Base-by-base conservation (phyloP, 805 yeast genomes). In the Naumovozyma dairenensis region DNA sequence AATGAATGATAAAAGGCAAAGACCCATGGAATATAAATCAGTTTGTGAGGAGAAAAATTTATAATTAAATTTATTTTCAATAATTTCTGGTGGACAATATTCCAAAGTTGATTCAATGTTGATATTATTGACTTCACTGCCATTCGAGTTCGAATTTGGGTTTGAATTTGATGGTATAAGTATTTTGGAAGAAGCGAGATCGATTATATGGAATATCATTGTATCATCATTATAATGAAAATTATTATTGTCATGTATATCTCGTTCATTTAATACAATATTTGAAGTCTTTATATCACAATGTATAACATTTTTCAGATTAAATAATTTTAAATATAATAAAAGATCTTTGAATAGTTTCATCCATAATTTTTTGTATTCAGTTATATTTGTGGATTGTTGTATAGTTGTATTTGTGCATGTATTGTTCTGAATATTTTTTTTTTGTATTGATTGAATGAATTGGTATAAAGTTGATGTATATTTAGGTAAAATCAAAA, bases 211-310 rank as follows among this genome's bases (percentile, higher is more conserved):
- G 24, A 38, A 43, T n/a, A 17, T 27, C 5, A 39, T 25, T 12
- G 13, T n/a, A 13, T 29, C 14, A 5, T 25, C 19, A 14, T 15
- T 28, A 14, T 19, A 4, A 6, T 32, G 22, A 2, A 31, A 20
- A 20, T 36, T 36, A 3, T n/a, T n/a, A n/a, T n/a, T n/a, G n/a
- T n/a, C n/a, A n/a, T n/a, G n/a, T n/a, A n/a, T n/a, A n/a, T n/a
- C n/a, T n/a, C n/a, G n/a, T n/a, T n/a, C n/a, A n/a, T n/a, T n/a
- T n/a, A 44, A 24, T 12, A 47, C 22, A 19, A 47, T 40, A 27
- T 47, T 47, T 12, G 46, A 45, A 2, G 49, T 43, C 28, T 47
- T 47, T 4, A 47, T 45, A 30, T 47, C 51, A 13, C 44, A 43
- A 29, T 47, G 51, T 10, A 45, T 35, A 14, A 45, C 39, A 8